phyloP scores from a whole-genome alignment of 75 land plant genomes.

The Azolla pinnata region DNA sequence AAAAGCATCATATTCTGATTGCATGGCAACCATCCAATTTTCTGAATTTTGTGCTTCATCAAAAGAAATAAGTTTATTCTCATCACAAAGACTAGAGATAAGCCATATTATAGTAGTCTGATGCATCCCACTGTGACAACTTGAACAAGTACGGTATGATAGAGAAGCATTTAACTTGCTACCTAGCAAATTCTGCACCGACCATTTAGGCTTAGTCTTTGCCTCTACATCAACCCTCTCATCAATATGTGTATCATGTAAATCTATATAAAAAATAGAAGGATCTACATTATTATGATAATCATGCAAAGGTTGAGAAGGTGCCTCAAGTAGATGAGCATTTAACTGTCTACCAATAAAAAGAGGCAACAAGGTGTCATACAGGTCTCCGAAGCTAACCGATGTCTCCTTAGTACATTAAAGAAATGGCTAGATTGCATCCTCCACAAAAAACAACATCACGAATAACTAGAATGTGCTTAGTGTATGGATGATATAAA shows the following conservation, averaged over 20 bases:
- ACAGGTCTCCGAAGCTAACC: not conserved
- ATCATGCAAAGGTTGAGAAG: not conserved
- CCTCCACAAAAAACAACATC: not conserved
- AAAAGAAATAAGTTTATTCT: not conserved
- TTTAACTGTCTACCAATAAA: not conserved
- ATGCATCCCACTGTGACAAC: too few species aligned
- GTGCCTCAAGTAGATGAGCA: not conserved
- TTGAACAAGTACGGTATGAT: not conserved
- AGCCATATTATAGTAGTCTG: not conserved
- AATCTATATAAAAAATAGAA: not conserved
- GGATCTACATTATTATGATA: not conserved
- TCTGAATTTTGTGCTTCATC: constrained; percentile 5
- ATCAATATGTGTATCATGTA: not conserved
- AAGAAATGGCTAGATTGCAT: not conserved
- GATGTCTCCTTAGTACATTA: not conserved
- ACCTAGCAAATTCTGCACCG: not conserved
- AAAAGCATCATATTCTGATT: constrained; percentile 6
- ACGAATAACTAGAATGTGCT: not conserved
- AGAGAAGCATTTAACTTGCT: not conserved
- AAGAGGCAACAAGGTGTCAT: not conserved
- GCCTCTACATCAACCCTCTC: not conserved
- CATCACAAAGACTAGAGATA: constrained; percentile 2
- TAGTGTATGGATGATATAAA: not conserved
- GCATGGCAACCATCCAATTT: constrained; percentile 16
- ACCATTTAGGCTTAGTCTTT: not conserved